Evolutionary conservation across 495 filamentous ascomycete species (phyloP).

Genomic region (Chaetomidium leptoderma): DNA sequence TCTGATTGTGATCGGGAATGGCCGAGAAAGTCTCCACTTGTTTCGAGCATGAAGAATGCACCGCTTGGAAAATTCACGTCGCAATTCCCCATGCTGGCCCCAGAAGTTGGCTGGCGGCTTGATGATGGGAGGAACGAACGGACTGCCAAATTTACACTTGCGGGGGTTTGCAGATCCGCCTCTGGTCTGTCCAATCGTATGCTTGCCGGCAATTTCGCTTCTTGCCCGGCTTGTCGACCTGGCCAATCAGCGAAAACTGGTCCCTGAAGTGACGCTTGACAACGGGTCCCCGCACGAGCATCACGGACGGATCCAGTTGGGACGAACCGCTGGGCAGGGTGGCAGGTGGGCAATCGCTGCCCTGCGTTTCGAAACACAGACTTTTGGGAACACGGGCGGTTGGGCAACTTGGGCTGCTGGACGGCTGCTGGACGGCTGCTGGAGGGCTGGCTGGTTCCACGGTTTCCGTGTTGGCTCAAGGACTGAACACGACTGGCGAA

Average conservation of each 20-base stretch:
- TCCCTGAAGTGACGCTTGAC: slow-evolving; percentile 22
- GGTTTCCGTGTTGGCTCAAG: not conserved
- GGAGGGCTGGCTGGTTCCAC: not conserved
- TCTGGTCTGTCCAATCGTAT: slow-evolving; percentile 18
- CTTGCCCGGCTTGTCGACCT: not conserved
- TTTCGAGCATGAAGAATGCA: not conserved
- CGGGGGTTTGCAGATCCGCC: not conserved
- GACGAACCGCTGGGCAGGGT: not conserved
- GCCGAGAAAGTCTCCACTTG: slow-evolving; percentile 1
- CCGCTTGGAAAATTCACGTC: not conserved
- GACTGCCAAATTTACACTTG: not conserved
- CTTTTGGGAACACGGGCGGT: not conserved
- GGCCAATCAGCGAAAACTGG: slow-evolving; percentile 23
- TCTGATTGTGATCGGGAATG: not conserved
- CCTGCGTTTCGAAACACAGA: slow-evolving; percentile 5
- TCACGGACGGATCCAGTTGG: slow-evolving; percentile 1
- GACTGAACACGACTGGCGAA: not conserved
- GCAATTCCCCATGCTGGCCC: slow-evolving; percentile 3
- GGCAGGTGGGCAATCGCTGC: not conserved
- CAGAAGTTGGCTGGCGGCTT: not conserved
- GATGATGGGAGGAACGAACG: not conserved
- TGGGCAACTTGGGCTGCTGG: not conserved
- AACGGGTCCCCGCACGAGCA: slow-evolving; percentile 1
- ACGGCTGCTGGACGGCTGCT: not conserved
- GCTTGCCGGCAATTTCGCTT: slow-evolving; percentile 31